phyloP scores from a whole-genome alignment of 2,329 filamentous ascomycete genomes.

The Arthrobotrys megalospora region DNA sequence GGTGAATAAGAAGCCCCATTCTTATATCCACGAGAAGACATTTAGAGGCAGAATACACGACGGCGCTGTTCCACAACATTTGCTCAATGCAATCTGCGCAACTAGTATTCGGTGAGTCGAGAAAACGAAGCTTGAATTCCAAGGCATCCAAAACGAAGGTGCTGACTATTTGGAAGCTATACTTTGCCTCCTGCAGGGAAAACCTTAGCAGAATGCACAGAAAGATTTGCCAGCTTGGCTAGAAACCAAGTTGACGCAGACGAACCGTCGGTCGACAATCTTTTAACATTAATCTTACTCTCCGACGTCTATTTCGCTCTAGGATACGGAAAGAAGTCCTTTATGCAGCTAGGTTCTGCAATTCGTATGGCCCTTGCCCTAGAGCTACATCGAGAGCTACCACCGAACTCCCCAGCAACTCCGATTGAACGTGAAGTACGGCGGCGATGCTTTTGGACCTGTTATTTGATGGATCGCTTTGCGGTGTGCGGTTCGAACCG shows the following conservation, averaged over 20 bases:
- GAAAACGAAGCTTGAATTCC: background rate
- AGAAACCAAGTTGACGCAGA: slow-evolving; percentile 81
- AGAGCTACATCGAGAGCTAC: slow-evolving; percentile 83
- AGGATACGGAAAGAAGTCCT: slow-evolving; percentile 86
- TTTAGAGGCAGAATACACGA: slow-evolving; percentile 80
- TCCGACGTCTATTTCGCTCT: slow-evolving; percentile 82
- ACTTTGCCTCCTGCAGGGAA: slow-evolving; percentile 67
- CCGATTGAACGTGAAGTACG: slow-evolving; percentile 81
- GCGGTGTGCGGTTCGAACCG: slow-evolving; percentile 80
- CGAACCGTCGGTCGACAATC: slow-evolving; percentile 82
- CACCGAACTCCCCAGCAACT: slow-evolving; percentile 75
- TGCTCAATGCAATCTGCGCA: slow-evolving; percentile 74
- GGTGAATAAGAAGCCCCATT: slow-evolving; percentile 85
- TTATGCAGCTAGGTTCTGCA: slow-evolving; percentile 86
- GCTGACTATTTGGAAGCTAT: slow-evolving; percentile 40
- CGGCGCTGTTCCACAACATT: slow-evolving; percentile 75
- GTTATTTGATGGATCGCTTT: slow-evolving; percentile 89
- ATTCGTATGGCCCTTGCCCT: slow-evolving; percentile 87
- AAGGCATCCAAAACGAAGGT: background rate
- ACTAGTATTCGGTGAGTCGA: slow-evolving; percentile 74
- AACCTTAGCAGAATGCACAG: slow-evolving; percentile 77
- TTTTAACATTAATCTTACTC: slow-evolving; percentile 83
- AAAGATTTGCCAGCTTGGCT: slow-evolving; percentile 80
- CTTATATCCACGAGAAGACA: slow-evolving; percentile 82
- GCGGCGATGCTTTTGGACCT: slow-evolving; percentile 88